A percentile compares a stretch with the other conserved stretches of the same genome.
Evolutionary conservation across 225 moss, liverwort and hornwort genomes (phyloP).

Genomic region (Polytrichum formosum): DNA sequence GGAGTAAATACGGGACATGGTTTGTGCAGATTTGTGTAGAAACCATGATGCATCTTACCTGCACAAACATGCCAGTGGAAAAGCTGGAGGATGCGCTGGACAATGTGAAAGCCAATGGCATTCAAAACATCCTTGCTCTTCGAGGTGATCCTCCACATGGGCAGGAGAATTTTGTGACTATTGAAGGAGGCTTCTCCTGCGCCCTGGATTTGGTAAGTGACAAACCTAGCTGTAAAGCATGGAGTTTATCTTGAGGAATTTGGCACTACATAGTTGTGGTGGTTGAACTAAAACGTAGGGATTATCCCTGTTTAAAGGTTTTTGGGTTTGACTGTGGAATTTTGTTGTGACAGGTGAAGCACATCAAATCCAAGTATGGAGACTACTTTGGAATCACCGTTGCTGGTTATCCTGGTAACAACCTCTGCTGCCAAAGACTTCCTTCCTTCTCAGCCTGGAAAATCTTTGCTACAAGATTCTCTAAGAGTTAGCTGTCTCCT

Average conservation of each 20-base stretch:
- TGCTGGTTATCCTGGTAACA: constrained; percentile 90
- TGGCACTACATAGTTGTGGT: no score
- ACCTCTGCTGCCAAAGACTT: not conserved
- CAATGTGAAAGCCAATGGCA: constrained; percentile 68
- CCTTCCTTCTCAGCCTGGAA: not conserved
- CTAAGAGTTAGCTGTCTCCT: no score
- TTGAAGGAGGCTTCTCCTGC: constrained; percentile 82
- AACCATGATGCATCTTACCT: constrained; percentile 99
- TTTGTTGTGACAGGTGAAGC: constrained; percentile 56
- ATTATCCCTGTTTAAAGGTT: no score
- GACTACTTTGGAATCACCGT: constrained; percentile 94
- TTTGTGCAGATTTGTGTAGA: constrained; percentile 38
- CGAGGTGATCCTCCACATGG: constrained; percentile 98
- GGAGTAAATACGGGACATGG: no score
- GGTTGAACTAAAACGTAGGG: no score
- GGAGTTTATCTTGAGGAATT: no score
- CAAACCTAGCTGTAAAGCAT: no score
- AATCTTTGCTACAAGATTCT: no score
- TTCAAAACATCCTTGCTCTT: constrained; percentile 93
- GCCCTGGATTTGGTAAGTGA: constrained; percentile 79
- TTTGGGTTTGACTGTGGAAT: not conserved
- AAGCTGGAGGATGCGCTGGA: constrained; percentile 77
- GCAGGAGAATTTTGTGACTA: constrained; percentile 79
- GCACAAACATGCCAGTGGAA: constrained; percentile 97
- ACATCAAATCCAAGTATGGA: constrained; percentile 78